phyloP scores from a whole-genome alignment of 306 rosid species.

The Ormosia emarginata region DNA sequence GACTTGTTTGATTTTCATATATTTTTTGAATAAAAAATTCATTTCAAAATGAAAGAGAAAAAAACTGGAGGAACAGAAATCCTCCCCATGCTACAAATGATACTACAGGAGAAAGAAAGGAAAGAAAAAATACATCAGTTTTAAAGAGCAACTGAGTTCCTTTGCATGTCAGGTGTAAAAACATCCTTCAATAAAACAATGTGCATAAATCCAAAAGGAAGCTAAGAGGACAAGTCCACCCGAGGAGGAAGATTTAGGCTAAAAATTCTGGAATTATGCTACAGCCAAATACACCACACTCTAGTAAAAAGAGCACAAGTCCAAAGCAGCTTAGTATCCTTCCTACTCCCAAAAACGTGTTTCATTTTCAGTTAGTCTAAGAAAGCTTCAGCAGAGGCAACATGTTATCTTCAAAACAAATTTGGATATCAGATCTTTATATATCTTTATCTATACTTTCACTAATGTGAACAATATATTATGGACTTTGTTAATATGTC shows the following conservation, averaged over 20 bases:
- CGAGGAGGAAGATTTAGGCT: not conserved
- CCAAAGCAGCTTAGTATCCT: not conserved
- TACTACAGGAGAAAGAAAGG: not conserved
- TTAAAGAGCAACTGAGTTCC: not conserved
- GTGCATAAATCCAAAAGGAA: not conserved
- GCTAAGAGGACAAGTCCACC: not conserved
- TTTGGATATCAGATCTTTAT: not conserved
- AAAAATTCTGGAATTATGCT: not conserved
- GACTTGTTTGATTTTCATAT: not conserved
- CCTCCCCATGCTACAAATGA: not conserved
- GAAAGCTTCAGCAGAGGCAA: not conserved
- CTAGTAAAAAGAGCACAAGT: not conserved
- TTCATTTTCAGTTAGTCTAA: not conserved
- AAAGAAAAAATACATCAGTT: not conserved
- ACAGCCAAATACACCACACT: not conserved
- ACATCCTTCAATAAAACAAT: not conserved
- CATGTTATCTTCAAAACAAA: not conserved
- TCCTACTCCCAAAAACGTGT: not conserved
- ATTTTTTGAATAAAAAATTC: not conserved
- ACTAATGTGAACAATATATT: not conserved
- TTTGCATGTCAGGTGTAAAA: not conserved
- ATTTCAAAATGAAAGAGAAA: not conserved
- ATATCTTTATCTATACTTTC: not conserved
- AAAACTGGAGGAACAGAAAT: not conserved
- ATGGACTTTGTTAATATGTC: not conserved